phyloP scores from a whole-genome alignment of 2,329 filamentous ascomycete genomes.

The Penicillium sp. region DNA sequence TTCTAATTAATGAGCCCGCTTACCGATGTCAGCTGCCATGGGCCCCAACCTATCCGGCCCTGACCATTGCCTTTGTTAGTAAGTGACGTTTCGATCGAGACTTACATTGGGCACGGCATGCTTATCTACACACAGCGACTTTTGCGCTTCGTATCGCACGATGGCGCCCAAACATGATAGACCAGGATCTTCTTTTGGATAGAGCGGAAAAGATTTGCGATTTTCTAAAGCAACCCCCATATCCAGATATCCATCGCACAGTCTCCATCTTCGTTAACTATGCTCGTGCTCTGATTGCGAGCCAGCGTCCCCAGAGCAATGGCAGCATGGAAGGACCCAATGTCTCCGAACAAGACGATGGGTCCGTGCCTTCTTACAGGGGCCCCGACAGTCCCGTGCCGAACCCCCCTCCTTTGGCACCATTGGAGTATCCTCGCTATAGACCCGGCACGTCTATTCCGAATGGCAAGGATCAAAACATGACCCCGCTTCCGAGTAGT shows the following conservation, averaged over 20 bases:
- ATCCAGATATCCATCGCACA: slow-evolving; percentile 44
- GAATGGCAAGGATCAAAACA: slow-evolving; percentile 23
- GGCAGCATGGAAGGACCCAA: slow-evolving; percentile 21
- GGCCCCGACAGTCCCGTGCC: slow-evolving; percentile 22
- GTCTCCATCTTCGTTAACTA: slow-evolving; percentile 44
- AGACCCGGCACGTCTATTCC: slow-evolving; percentile 21
- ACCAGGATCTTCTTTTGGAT: slow-evolving; percentile 35
- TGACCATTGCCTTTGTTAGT: slow-evolving; percentile 43
- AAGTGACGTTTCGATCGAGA: slow-evolving; percentile 21
- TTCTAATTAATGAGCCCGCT: slow-evolving; percentile 36
- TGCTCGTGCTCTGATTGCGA: slow-evolving; percentile 37
- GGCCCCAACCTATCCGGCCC: slow-evolving; percentile 40
- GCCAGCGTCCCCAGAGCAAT: slow-evolving; percentile 24
- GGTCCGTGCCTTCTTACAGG: slow-evolving; percentile 15
- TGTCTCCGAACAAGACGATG: slow-evolving; percentile 21
- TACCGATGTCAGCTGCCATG: slow-evolving; percentile 40
- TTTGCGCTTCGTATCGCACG: slow-evolving; percentile 39
- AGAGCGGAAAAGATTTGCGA: slow-evolving; percentile 38
- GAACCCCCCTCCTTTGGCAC: slow-evolving; percentile 21
- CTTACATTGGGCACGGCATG: background rate
- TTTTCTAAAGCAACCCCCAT: slow-evolving; percentile 40
- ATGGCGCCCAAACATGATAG: slow-evolving; percentile 39
- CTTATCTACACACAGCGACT: slow-evolving; percentile 30
- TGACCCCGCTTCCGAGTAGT: slow-evolving; percentile 20
- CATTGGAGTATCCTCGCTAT: slow-evolving; percentile 25